Conservation (phyloP, 805 yeast genomes). For the Wickerhamomyces silvicola region DNA sequence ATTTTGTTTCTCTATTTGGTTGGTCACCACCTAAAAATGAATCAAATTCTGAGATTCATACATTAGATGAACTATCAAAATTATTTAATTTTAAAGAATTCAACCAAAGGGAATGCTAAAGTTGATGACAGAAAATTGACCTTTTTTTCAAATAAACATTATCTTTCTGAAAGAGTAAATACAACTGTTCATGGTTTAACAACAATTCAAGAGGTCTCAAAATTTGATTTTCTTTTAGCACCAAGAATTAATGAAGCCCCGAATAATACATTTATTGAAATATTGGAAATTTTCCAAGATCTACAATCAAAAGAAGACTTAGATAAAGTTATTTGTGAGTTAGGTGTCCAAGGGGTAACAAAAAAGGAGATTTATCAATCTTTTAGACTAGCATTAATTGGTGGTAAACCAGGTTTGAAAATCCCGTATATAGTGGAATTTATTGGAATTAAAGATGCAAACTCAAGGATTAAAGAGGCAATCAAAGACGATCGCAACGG, state of each 20-base stretch:
- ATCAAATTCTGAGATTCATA: conserved; percentile 46
- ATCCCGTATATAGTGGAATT: conserved; percentile 51
- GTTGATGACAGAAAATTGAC: conserved; percentile 75
- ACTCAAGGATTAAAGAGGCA: conserved; percentile 22
- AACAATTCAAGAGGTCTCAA: conserved; percentile 45
- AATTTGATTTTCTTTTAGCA: conserved; percentile 44
- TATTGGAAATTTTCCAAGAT: conserved; percentile 14
- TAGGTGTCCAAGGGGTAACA: conserved; percentile 17
- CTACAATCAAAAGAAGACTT: conserved; percentile 3
- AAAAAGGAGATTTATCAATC: conserved; percentile 45
- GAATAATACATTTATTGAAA: conserved; percentile 2
- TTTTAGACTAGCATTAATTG: conserved; percentile 64
- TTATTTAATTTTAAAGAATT: conserved; percentile 58
- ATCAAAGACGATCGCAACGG: too few relatives aligned
- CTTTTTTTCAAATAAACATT: conserved; percentile 71
- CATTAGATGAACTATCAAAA: conserved; percentile 43
- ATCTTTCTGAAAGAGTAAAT: conserved; percentile 40
- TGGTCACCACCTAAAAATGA: conserved; percentile 78
- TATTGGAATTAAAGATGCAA: conserved; percentile 40
- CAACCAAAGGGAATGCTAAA: conserved; percentile 92
- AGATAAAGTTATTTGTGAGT: conserved; percentile 1
- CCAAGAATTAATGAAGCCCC: conserved; percentile 14
- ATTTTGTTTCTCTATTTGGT: conserved; percentile 86
- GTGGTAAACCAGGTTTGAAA: conserved; percentile 62
- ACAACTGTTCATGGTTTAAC: conserved; percentile 44